phyloP scores from a whole-genome alignment of 805 yeast species.

The Saitoella complicata region DNA sequence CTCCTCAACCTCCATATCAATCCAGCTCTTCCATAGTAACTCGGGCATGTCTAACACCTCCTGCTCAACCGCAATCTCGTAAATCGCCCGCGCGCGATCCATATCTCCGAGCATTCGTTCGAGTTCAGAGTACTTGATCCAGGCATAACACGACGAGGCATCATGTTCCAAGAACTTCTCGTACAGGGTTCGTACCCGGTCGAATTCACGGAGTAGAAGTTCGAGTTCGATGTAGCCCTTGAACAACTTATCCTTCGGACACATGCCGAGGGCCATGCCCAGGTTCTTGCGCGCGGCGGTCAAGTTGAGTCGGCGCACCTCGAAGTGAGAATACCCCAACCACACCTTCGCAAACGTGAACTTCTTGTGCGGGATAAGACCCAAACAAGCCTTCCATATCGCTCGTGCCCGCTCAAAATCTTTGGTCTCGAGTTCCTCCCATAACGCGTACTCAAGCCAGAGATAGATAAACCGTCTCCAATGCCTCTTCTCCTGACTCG shows the following conservation, averaged over 20 bases:
- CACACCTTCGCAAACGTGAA: slow-evolving; percentile 63
- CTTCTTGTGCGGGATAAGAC: slow-evolving; percentile 36
- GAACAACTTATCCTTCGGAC: slow-evolving; percentile 44
- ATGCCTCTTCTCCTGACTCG: slow-evolving; percentile 24
- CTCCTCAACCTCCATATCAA: slow-evolving; percentile 47
- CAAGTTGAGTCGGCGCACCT: slow-evolving; percentile 42
- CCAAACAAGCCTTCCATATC: slow-evolving; percentile 35
- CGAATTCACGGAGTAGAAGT: slow-evolving; percentile 54
- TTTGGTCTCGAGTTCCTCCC: slow-evolving; percentile 35
- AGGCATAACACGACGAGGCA: slow-evolving; percentile 27
- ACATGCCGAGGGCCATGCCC: slow-evolving; percentile 56
- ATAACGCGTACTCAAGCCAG: slow-evolving; percentile 51
- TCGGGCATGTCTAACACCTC: slow-evolving; percentile 17
- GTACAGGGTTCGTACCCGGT: slow-evolving; percentile 57
- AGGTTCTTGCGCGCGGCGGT: slow-evolving; percentile 45
- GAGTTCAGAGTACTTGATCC: slow-evolving; percentile 52
- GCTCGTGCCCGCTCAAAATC: slow-evolving; percentile 32
- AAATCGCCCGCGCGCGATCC: slow-evolving; percentile 51
- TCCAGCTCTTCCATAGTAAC: slow-evolving; percentile 25
- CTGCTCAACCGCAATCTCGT: slow-evolving; percentile 31
- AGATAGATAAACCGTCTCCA: slow-evolving; percentile 62
- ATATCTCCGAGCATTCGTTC: slow-evolving; percentile 54
- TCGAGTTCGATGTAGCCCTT: slow-evolving; percentile 55
- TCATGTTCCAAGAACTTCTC: slow-evolving; percentile 44
- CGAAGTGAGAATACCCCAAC: slow-evolving; percentile 56